These are phyloP conservation scores for Senna tora DNA, from an alignment of 306 rosid genomes.

Conservation along the genomic window DNA sequence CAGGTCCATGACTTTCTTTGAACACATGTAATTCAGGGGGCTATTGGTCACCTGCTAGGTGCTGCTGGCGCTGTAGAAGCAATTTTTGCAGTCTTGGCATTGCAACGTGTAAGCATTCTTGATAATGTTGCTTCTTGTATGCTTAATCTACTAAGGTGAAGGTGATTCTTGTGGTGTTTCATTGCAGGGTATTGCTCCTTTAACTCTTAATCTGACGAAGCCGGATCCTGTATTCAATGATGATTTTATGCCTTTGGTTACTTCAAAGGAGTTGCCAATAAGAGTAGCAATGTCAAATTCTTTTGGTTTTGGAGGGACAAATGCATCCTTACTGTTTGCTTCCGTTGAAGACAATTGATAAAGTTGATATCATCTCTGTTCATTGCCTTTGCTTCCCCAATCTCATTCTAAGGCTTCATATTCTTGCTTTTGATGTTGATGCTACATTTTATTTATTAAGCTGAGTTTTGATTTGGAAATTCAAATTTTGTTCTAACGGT, in stretches of 20 bases:
- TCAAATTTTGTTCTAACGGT: neutral
- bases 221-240: constrained; percentile 81
- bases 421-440: neutral
- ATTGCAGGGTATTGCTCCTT: constrained; percentile 87
- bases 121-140: constrained; percentile 5
- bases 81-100: constrained; percentile 80
- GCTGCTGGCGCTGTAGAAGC: constrained; percentile 99
- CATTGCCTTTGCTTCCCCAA: constrained; percentile 3
- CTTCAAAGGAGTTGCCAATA: constrained; percentile 68
- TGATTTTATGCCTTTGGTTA: constrained; percentile 67
- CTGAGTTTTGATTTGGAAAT: neutral
- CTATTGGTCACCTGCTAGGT: constrained; percentile 92
- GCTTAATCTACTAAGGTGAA: neutral
- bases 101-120: constrained; percentile 45
- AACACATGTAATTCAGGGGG: constrained; percentile 62
- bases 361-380: constrained; percentile 16
- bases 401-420: neutral
- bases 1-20: constrained; percentile 7
- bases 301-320: constrained; percentile 97
- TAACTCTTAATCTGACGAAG: constrained; percentile 77
- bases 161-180: constrained; percentile 26
- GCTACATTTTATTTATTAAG: neutral
- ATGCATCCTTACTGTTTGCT: constrained; percentile 81
- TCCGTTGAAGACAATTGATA: constrained; percentile 43
- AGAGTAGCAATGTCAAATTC: constrained; percentile 85